Conservation (phyloP, 1,284 basidiomycete genomes). For the Apiotrichum laibachii region DNA sequence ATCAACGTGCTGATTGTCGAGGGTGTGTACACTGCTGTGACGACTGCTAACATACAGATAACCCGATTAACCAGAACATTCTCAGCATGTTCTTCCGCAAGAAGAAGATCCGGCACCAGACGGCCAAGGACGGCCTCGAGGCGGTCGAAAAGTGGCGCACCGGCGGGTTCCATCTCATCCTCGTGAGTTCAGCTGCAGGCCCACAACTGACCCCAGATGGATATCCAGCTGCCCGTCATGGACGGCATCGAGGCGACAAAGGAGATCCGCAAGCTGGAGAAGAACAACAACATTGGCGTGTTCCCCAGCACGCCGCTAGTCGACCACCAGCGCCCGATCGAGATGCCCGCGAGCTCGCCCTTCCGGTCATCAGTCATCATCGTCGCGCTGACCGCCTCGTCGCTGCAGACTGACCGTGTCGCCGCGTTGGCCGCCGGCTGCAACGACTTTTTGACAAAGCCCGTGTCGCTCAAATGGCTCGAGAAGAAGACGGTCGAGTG, state of each 20-base stretch:
- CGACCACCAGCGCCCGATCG: conserved; percentile 53
- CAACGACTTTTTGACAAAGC: conserved; percentile 98
- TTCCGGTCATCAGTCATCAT: conserved; percentile 96
- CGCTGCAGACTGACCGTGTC: conserved; percentile 86
- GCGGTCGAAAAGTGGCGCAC: conserved; percentile 94
- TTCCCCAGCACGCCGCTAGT: conserved; percentile 64
- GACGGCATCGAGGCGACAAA: conserved; percentile 97
- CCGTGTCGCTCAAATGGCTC: conserved; percentile 90
- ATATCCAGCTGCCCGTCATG: conserved; percentile 99
- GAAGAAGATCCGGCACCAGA: conserved; percentile 92
- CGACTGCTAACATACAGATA: conserved; percentile 62
- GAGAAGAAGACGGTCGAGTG: conserved; percentile 99
- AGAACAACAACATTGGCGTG: conserved; percentile 63
- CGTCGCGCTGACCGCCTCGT: conserved; percentile 94
- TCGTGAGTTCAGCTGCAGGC: conserved; percentile 56
- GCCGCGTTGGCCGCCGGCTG: conserved; percentile 95
- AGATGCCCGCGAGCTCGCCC: conserved; percentile 55
- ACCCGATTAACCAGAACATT: conserved; percentile 97
- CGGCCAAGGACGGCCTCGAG: conserved; percentile 92
- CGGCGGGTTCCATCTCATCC: conserved; percentile 90
- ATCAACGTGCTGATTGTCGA: conserved; percentile 95
- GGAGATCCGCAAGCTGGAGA: conserved; percentile 86
- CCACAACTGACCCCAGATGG: conserved; percentile 67
- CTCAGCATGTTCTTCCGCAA: conserved; percentile 92
- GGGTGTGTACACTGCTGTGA: conserved; percentile 58